Evolutionary conservation across 1,284 basidiomycete genomes (phyloP), one percentile per base, ranked within the genome.

Genomic region (Inonotus obliquus): DNA sequence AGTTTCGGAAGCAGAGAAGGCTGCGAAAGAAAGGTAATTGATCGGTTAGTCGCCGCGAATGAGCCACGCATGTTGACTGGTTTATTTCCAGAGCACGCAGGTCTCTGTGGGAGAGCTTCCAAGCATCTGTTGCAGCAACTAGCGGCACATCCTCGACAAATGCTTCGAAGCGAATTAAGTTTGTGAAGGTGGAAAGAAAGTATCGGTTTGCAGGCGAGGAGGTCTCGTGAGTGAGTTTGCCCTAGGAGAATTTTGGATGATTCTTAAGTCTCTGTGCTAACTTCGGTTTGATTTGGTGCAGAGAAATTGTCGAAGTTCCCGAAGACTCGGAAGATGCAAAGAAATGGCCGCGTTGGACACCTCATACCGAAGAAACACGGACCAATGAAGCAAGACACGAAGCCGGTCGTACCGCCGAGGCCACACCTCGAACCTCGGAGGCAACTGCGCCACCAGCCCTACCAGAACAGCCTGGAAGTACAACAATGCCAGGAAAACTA

Each of bases 131-230:
- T 23, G 63, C 74, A 0, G 63, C 51, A 21, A 25, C 54, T 19
- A 25, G 35, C 11, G 21, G 25, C 17, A 23, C 13, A 37, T 19
- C 65, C 13, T 14, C 62, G 32, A 32, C 64, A 10, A 62, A 69
- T 11, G 67, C 66, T 65, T 14, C 32, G 6, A 11, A 19, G 35
- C 14, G 13, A n/a, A 27, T 35, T 7, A 79, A 77, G 60, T 76
- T 77, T 66, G 78, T 92, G 47, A 87, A 84, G 70, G 76, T 93
- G 52, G 79, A 85, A 69, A 89, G 84, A 69, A 79, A 77, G 54
- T 88, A 85, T 71, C 72, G 82, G 37, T 93, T 87, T 68, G 91
- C 89, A 1, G 90, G 91, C 21, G 85, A 91, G 66, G 81, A 85
- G 38, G 77, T 88, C 53, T 75, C 77, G 91, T 91, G 72, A 70